A percentile compares a stretch with the other conserved stretches of the same genome.
These are phyloP conservation scores for Kalanchoe fedtschenkoi DNA, from an alignment of 164 flowering plant species.

Conservation along the genomic window DNA sequence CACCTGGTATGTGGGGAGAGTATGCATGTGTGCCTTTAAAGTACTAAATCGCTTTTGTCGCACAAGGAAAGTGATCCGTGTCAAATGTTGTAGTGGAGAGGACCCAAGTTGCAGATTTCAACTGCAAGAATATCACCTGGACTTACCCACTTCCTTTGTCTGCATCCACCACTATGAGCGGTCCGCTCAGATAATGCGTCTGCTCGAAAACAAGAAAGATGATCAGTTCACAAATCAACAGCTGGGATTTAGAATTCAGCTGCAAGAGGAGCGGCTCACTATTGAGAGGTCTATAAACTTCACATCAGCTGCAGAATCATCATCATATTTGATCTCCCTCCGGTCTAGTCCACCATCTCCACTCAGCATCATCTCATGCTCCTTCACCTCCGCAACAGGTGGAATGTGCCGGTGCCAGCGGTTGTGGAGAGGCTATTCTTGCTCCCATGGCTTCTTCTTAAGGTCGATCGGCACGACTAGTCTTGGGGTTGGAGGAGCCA, in stretches of 20 bases:
- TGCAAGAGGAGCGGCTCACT: too few species aligned
- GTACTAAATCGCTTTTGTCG: slow-evolving; percentile 96
- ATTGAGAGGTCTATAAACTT: slow-evolving; percentile 57
- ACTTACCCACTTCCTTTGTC: slow-evolving; percentile 65
- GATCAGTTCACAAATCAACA: too few species aligned
- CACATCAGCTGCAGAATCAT: slow-evolving; percentile 48
- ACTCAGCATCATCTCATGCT: slow-evolving; percentile 52
- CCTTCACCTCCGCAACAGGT: slow-evolving; percentile 49
- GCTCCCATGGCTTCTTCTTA: slow-evolving; percentile 74
- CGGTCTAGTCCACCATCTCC: slow-evolving; percentile 87
- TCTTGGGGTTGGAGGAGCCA: slow-evolving; percentile 76
- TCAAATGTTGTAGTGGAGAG: slow-evolving; percentile 85
- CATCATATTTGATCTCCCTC: slow-evolving; percentile 51
- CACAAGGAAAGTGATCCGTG: slow-evolving; percentile 89
- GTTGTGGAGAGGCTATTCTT: slow-evolving; percentile 65
- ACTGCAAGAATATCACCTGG: slow-evolving; percentile 90
- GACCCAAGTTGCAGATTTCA: slow-evolving; percentile 89
- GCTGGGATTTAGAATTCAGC: too few species aligned
- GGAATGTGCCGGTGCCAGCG: slow-evolving; percentile 91
- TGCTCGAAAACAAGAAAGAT: slow-evolving; percentile 15
- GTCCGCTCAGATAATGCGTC: slow-evolving; percentile 93
- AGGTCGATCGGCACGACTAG: slow-evolving; percentile 52
- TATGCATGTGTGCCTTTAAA: slow-evolving; percentile 91
- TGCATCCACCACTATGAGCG: slow-evolving; percentile 55
- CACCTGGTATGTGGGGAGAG: slow-evolving; percentile 95